A percentile compares a stretch with the other conserved stretches of the same genome.
These are phyloP conservation scores for Porcisia hertigi DNA, from an alignment of 208 protist genomes.

Conservation along the genomic window DNA sequence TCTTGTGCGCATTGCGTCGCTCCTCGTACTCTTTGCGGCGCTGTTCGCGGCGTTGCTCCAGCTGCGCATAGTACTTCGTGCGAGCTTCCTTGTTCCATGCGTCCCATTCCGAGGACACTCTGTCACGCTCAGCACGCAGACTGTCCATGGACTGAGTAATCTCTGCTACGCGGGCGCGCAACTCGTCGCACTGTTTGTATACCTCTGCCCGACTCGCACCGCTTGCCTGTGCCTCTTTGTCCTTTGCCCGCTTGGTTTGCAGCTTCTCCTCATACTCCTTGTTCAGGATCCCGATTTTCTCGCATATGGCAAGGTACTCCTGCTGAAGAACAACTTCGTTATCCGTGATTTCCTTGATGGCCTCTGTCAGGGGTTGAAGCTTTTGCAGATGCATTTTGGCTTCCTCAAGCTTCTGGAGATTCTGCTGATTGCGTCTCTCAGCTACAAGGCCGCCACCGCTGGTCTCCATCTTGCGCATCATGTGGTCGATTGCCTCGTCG, in stretches of 20 bases:
- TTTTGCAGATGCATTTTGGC: slow-evolving; percentile 70
- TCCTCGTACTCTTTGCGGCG: slow-evolving; percentile 52
- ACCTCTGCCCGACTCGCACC: slow-evolving; percentile 45
- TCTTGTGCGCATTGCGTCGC: slow-evolving; percentile 56
- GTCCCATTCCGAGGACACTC: slow-evolving; percentile 52
- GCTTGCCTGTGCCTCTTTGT: slow-evolving; percentile 47
- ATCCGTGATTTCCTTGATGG: slow-evolving; percentile 63
- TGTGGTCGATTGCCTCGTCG: slow-evolving; percentile 63
- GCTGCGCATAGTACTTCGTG: slow-evolving; percentile 57
- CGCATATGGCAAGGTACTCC: slow-evolving; percentile 76
- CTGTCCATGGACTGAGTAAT: slow-evolving; percentile 61
- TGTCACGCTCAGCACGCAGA: slow-evolving; percentile 43
- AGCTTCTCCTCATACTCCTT: slow-evolving; percentile 58
- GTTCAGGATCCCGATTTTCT: slow-evolving; percentile 69
- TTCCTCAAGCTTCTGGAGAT: slow-evolving; percentile 63
- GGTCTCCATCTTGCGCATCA: slow-evolving; percentile 83
- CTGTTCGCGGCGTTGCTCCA: slow-evolving; percentile 61
- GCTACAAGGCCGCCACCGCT: slow-evolving; percentile 62
- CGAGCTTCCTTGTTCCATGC: slow-evolving; percentile 64
- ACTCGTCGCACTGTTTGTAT: slow-evolving; percentile 58
- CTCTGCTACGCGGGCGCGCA: slow-evolving; percentile 38
- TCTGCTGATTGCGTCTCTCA: slow-evolving; percentile 55
- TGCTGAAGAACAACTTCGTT: slow-evolving; percentile 69
- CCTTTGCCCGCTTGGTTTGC: slow-evolving; percentile 50
- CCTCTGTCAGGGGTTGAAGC: slow-evolving; percentile 66